These are phyloP conservation scores for Pseudozyma pruni DNA, from an alignment of 1,284 basidiomycete genomes.

Conservation along the genomic window DNA sequence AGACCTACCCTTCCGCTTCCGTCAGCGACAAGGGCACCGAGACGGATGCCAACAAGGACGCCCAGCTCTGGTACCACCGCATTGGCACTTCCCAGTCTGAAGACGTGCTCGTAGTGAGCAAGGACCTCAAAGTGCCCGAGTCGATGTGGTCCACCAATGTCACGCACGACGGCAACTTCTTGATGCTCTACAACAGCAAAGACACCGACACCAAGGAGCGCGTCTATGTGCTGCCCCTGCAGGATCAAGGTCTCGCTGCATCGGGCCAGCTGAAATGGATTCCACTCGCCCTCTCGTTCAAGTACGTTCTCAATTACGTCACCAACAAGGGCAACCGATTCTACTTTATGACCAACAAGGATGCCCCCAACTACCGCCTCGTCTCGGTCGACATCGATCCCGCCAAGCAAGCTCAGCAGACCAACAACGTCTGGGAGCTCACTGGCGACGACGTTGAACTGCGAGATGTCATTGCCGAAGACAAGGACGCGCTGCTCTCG, in stretches of 20 bases:
- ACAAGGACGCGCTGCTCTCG: slow-evolving; percentile 74
- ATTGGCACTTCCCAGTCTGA: slow-evolving; percentile 61
- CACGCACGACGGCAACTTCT: slow-evolving; percentile 60
- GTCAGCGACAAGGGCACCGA: slow-evolving; percentile 63
- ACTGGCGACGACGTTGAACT: slow-evolving; percentile 64
- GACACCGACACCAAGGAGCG: slow-evolving; percentile 64
- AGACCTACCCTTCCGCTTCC: slow-evolving; percentile 55
- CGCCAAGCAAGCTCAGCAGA: slow-evolving; percentile 29
- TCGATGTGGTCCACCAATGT: slow-evolving; percentile 60
- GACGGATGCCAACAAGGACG: slow-evolving; percentile 64
- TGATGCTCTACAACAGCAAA: slow-evolving; percentile 57
- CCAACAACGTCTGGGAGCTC: slow-evolving; percentile 55
- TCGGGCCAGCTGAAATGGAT: slow-evolving; percentile 55
- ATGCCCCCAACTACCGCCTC: slow-evolving; percentile 62
- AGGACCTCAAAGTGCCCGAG: slow-evolving; percentile 53
- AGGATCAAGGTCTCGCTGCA: slow-evolving; percentile 26
- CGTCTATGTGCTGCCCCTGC: slow-evolving; percentile 51
- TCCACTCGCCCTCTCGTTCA: slow-evolving; percentile 56
- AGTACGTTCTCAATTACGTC: slow-evolving; percentile 56
- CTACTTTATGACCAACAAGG: slow-evolving; percentile 65
- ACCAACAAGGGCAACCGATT: slow-evolving; percentile 62
- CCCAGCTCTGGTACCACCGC: slow-evolving; percentile 63
- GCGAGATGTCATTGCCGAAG: slow-evolving; percentile 78
- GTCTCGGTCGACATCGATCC: slow-evolving; percentile 53
- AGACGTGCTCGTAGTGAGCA: slow-evolving; percentile 60